These are phyloP conservation scores for Mycena chlorophos DNA, from an alignment of 768 basidiomycete species.

Conservation along the genomic window DNA sequence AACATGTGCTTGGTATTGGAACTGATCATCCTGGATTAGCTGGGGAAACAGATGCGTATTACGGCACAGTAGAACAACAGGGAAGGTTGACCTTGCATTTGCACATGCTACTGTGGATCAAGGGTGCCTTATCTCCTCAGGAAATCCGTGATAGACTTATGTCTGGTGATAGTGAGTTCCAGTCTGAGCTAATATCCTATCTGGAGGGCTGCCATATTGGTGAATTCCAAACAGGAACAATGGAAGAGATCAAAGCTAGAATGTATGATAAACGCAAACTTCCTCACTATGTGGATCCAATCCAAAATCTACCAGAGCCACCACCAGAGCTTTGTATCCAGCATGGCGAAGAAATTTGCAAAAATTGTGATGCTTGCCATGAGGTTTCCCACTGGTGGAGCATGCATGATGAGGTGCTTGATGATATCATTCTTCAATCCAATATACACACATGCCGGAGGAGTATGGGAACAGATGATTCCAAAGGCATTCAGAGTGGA, in stretches of 20 bases:
- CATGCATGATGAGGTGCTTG: slow-evolving; percentile 22
- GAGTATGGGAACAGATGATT: slow-evolving; percentile 12
- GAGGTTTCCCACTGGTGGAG: slow-evolving; percentile 14
- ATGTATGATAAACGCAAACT: neutral
- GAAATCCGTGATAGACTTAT: slow-evolving; percentile 30
- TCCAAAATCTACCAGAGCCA: slow-evolving; percentile 22
- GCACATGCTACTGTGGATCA: slow-evolving; percentile 39
- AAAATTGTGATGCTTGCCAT: slow-evolving; percentile 27
- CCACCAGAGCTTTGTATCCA: slow-evolving; percentile 18
- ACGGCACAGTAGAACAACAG: slow-evolving; percentile 43
- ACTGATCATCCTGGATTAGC: slow-evolving; percentile 27
- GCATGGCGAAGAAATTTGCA: slow-evolving; percentile 2
- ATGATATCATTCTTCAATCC: slow-evolving; percentile 30
- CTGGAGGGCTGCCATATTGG: slow-evolving; percentile 34
- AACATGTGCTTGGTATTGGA: slow-evolving; percentile 28
- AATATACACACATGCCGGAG: slow-evolving; percentile 32
- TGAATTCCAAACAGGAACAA: slow-evolving; percentile 29
- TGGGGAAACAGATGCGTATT: slow-evolving; percentile 33
- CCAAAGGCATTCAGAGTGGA: too few relatives aligned
- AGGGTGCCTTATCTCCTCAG: slow-evolving; percentile 27
- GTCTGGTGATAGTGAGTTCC: slow-evolving; percentile 26
- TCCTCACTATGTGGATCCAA: slow-evolving; percentile 25
- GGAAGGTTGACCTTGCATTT: slow-evolving; percentile 38
- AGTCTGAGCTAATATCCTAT: slow-evolving; percentile 29
- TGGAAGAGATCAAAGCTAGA: slow-evolving; percentile 17